Percentiles rank a stretch among this genome's conserved stretches.
Evolutionary conservation across 1,139 yeast species (phyloP).

Genomic region (Hyphopichia fennica): DNA sequence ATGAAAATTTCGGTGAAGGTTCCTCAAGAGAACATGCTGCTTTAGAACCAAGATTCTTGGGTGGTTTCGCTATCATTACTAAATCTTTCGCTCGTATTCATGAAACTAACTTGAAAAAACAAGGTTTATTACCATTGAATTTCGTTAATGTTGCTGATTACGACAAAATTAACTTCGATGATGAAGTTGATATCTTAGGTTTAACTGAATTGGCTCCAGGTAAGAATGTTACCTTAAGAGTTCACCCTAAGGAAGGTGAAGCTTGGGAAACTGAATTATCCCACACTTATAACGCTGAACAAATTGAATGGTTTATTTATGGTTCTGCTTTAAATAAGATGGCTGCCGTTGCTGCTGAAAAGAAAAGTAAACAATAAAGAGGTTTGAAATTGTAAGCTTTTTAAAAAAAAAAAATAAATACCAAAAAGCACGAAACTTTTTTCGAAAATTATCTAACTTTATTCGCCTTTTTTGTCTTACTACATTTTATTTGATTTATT

Average conservation of each 20-base stretch:
- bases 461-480: slow-evolving; percentile 3
- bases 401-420: background rate
- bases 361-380: slow-evolving; percentile 3
- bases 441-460: background rate
- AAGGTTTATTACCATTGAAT: slow-evolving; percentile 83
- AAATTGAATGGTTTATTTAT: slow-evolving; percentile 98
- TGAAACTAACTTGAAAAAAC: slow-evolving; percentile 54
- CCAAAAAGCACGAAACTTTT: background rate
- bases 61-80: slow-evolving; percentile 96
- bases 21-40: slow-evolving; percentile 99
- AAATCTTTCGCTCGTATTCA: slow-evolving; percentile 96
- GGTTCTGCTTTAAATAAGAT: slow-evolving; percentile 99
- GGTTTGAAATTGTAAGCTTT: background rate
- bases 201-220: slow-evolving; percentile 90
- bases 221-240: slow-evolving; percentile 81
- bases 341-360: slow-evolving; percentile 50
- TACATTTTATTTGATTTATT: slow-evolving; percentile 2
- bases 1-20: slow-evolving; percentile 99
- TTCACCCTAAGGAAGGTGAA: slow-evolving; percentile 83
- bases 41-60: slow-evolving; percentile 98
- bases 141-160: slow-evolving; percentile 86
- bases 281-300: slow-evolving; percentile 95
- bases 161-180: slow-evolving; percentile 90
- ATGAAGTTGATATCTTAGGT: slow-evolving; percentile 85
- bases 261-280: slow-evolving; percentile 88